Evolutionary conservation across 768 basidiomycete genomes (phyloP), one percentile per base, ranked within the genome.

Genomic region (Cantharellus cinnabarinus): DNA sequence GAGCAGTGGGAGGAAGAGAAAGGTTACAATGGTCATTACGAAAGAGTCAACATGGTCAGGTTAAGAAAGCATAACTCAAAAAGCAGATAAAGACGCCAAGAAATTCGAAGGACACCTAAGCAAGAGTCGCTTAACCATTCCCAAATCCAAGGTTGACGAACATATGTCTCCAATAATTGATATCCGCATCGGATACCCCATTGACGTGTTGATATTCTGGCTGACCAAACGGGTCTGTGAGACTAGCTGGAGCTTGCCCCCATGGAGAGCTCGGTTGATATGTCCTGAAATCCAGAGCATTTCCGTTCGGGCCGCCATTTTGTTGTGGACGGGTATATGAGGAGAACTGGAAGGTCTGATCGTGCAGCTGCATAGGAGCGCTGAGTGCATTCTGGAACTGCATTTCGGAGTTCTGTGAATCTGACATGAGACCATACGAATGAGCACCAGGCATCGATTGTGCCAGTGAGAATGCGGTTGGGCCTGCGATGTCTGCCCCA

Each of bases 81-180:
- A 29, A 29, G 20, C 20, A 29, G 20, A 29, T 29, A 29, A 29
- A 29, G 20, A 29, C 20, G 20, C 20, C 20, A 29, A 29, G 20
- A 29, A 29, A 29, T 29, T 29, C 20, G 20, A 29, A 29, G 20
- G 20, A 29, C 20, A 29, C 20, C 20, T 29, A 29, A 29, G 20
- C 20, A 29, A 29, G 20, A 29, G 20, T 29, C 20, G 20, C 20
- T 39, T 57, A 14, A 10, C 35, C 56, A 38, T 15, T 57, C 10
- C 40, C 79, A 63, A 80, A 81, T 29, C 84, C 83, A 14, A 85
- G 76, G 63, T 86, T 83, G 51, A 80, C 70, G 63, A 83, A 79
- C 82, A 87, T 85, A 60, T 78, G 78, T 63, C 78, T 77, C 75
- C 79, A 85, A 68, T 87, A 87, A 58, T 78, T 73, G 5, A 76